These are phyloP conservation scores for Alternaria arbusti DNA, from an alignment of 2,329 filamentous ascomycete genomes.

Conservation along the genomic window DNA sequence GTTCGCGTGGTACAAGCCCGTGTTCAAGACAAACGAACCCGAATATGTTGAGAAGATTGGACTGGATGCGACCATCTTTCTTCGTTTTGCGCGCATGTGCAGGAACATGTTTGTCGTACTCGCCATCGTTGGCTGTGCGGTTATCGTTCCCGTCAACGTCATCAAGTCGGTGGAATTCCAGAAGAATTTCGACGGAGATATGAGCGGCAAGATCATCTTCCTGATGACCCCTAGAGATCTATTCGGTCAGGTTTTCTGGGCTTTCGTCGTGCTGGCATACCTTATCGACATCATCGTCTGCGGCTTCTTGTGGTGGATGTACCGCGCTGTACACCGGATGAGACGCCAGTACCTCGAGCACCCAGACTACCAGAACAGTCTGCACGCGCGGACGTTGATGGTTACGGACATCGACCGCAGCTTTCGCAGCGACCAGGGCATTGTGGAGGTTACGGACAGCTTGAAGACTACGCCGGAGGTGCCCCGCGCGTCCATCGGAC, in stretches of 20 bases:
- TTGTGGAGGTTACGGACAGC: slow-evolving; percentile 81
- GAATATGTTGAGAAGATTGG: slow-evolving; percentile 82
- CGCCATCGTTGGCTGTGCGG: slow-evolving; percentile 72
- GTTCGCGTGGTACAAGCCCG: slow-evolving; percentile 83
- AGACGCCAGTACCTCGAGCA: slow-evolving; percentile 83
- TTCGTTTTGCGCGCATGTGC: slow-evolving; percentile 89
- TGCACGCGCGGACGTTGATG: slow-evolving; percentile 74
- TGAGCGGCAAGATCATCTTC: slow-evolving; percentile 21
- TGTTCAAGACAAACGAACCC: slow-evolving; percentile 78
- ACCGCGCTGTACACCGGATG: slow-evolving; percentile 72
- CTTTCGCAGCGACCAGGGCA: slow-evolving; percentile 82
- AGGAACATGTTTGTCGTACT: slow-evolving; percentile 84
- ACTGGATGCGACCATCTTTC: slow-evolving; percentile 88
- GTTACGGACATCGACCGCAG: slow-evolving; percentile 82
- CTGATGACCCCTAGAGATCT: slow-evolving; percentile 54
- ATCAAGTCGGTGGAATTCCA: slow-evolving; percentile 19
- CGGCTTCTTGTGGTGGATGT: slow-evolving; percentile 90
- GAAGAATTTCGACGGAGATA: slow-evolving; percentile 13
- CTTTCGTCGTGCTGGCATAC: slow-evolving; percentile 65
- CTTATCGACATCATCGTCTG: slow-evolving; percentile 76
- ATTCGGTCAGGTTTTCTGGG: slow-evolving; percentile 61
- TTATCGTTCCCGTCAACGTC: slow-evolving; percentile 86
- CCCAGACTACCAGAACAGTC: slow-evolving; percentile 83
- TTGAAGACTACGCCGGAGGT: slow-evolving; percentile 79
- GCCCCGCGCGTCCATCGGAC: slow-evolving; percentile 80